Evolutionary conservation across 2,329 filamentous ascomycete species (phyloP).

Genomic region (Aspergillus fumigatiaffinis): DNA sequence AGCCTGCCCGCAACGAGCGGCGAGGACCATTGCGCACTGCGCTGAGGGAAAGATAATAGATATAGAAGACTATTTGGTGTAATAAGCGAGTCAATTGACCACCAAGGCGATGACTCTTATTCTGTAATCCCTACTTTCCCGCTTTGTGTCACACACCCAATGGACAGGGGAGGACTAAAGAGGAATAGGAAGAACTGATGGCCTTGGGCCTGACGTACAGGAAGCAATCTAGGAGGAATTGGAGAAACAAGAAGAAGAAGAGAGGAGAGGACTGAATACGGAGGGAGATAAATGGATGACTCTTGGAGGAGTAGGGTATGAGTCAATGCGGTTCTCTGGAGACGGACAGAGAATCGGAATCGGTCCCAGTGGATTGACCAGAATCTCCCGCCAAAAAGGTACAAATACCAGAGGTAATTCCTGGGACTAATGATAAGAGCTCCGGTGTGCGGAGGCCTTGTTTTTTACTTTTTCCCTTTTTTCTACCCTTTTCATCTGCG

Average conservation of each 20-base stretch:
- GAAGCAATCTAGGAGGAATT: constrained; percentile 7
- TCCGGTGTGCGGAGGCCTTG: constrained; percentile 26
- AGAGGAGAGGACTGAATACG: constrained; percentile 10
- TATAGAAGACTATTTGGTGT: background rate
- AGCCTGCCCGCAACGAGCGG: constrained; percentile 44
- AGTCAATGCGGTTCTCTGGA: constrained; percentile 22
- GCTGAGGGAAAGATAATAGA: constrained; percentile 12
- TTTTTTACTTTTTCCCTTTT: constrained; percentile 6
- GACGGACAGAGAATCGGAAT: constrained; percentile 13
- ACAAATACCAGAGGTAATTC: background rate
- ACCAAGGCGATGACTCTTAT: constrained; percentile 5
- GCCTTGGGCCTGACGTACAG: constrained; percentile 7
- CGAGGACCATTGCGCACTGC: constrained; percentile 43
- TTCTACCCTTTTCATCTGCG: constrained; percentile 1
- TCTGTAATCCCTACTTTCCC: constrained; percentile 17
- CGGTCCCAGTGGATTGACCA: constrained; percentile 1
- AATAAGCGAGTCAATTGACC: constrained; percentile 14
- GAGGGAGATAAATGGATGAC: constrained; percentile 12
- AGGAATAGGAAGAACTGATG: constrained; percentile 3
- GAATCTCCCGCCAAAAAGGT: constrained; percentile 3
- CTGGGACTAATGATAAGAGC: constrained; percentile 22
- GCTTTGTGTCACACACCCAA: constrained; percentile 20
- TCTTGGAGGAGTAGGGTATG: constrained; percentile 15
- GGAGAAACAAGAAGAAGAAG: constrained; percentile 5
- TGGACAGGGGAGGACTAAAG: constrained; percentile 13